Evolutionary conservation across 148 eudicot species (phyloP).

Genomic region (Persicaria tinctoria): DNA sequence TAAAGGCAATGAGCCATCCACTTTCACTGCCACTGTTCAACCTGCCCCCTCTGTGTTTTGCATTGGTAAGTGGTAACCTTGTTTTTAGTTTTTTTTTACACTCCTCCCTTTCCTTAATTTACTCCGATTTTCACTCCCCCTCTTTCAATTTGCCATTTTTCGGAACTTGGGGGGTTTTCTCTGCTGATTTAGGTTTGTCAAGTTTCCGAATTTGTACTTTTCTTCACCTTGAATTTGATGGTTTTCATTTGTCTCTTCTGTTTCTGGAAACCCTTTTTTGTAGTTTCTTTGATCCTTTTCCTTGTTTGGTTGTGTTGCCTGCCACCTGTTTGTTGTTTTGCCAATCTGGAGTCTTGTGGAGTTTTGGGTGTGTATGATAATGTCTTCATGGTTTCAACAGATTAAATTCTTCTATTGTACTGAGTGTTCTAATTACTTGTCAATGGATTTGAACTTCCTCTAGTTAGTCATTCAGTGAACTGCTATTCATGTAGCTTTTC

Average conservation of each 20-base stretch:
- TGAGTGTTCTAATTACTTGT: background rate
- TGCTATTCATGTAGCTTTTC: background rate
- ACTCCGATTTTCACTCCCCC: background rate
- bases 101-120: background rate
- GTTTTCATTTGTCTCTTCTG: background rate
- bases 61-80: background rate
- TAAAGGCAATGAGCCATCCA: conserved; percentile 11
- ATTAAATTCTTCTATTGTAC: background rate
- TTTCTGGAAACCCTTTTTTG: background rate
- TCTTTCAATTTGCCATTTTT: background rate
- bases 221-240: background rate
- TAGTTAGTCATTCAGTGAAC: background rate
- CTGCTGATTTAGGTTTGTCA: conserved; percentile 6
- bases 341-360: conserved; percentile 5
- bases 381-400: background rate
- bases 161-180: conserved; percentile 1
- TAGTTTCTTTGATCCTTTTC: background rate
- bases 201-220: conserved; percentile 2
- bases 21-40: conserved; percentile 8
- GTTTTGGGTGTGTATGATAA: background rate
- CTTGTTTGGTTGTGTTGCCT: conserved; percentile 8
- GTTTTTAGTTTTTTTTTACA: background rate
- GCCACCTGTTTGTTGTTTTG: conserved; percentile 5
- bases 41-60: background rate
- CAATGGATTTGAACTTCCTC: background rate